A percentile compares a stretch with the other conserved stretches of the same genome.
These are phyloP conservation scores for Tritrichomonas musculus DNA, from an alignment of 208 protist species.

Conservation along the genomic window DNA sequence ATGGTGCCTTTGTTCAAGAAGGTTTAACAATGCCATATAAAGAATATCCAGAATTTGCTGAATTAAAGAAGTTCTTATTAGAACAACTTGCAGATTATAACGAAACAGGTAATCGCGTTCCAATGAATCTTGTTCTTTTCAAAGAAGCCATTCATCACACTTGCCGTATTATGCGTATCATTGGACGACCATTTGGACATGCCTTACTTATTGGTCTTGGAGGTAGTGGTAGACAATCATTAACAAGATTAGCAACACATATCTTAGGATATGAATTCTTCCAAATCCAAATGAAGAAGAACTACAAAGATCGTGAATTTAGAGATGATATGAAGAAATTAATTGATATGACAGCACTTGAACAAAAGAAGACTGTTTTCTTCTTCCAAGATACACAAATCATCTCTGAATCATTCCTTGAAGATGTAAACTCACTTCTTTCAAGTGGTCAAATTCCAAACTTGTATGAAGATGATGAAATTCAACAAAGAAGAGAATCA, in stretches of 20 bases:
- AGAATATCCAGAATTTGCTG: conserved; percentile 72
- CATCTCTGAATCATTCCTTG: conserved; percentile 80
- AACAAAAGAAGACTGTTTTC: conserved; percentile 85
- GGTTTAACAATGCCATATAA: conserved; percentile 73
- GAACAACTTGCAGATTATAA: conserved; percentile 77
- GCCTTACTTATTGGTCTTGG: conserved; percentile 90
- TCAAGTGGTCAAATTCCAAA: conserved; percentile 92
- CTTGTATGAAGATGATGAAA: conserved; percentile 84
- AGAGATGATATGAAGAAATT: conserved; percentile 88
- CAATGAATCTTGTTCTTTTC: conserved; percentile 94
- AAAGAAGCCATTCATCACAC: conserved; percentile 89
- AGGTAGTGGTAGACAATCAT: conserved; percentile 83
- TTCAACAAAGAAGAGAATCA: conserved; percentile 75
- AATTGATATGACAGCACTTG: conserved; percentile 77
- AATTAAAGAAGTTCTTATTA: conserved; percentile 74
- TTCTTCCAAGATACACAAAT: conserved; percentile 94
- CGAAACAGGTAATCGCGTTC: conserved; percentile 66
- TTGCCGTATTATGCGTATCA: conserved; percentile 84
- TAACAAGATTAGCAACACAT: conserved; percentile 85
- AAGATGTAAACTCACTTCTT: conserved; percentile 94
- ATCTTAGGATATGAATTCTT: conserved; percentile 83
- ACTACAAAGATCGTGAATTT: conserved; percentile 80
- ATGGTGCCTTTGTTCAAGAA: conserved; percentile 77
- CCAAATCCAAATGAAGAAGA: conserved; percentile 85
- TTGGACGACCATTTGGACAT: conserved; percentile 86